Evolutionary conservation across 495 filamentous ascomycete genomes (phyloP), one percentile per base, ranked within the genome.

Genomic region (Penicillium verhagenii): DNA sequence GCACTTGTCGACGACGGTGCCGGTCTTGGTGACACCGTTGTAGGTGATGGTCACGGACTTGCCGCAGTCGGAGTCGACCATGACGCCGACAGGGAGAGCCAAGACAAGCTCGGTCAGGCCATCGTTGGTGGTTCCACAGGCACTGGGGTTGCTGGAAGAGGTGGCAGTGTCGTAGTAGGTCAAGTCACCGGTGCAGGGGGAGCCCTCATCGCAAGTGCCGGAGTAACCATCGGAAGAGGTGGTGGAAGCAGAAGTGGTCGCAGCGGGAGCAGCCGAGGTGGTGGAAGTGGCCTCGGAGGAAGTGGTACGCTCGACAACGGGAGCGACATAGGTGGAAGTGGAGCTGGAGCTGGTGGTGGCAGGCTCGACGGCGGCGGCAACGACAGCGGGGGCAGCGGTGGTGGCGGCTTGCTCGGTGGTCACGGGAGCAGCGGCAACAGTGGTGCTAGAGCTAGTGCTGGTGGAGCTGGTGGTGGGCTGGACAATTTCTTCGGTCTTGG

Each of bases 1-100:
- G 77, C 89, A 93, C 73, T 89, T 88, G 79, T 93, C 89, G 37
- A 82, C 82, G 44, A 90, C 81, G 11, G 50, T 76, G 33, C 81
- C 87, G 4, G 57, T 75, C 46, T 64, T 61, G 16, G 79, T 79
- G 67, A 81, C 82, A 69, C 85, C 86, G 26, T 70, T 65, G 58
- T 75, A 72, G 20, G 55, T 70, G 72, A 92, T 80, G 35, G 79
- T 84, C 67, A 89, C 83, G 38, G 69, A 80, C 72, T 81, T 80
- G 67, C 82, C 85, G 71, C 89, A 93, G 71, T 79, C 79, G 37
- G 75, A 72, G 68, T 90, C 72, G 23, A 54, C 80, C 81, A 87
- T 81, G 73, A 85, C 68, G 16, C 61, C 72, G 16, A 57, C 28
- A 43, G 78, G 69, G 28, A 82, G 68, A 25, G 79, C 78, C 46